A percentile compares a stretch with the other conserved stretches of the same genome.
phyloP scores from a whole-genome alignment of 73 alveolate genomes.

The Tetrahymena malaccensis region DNA sequence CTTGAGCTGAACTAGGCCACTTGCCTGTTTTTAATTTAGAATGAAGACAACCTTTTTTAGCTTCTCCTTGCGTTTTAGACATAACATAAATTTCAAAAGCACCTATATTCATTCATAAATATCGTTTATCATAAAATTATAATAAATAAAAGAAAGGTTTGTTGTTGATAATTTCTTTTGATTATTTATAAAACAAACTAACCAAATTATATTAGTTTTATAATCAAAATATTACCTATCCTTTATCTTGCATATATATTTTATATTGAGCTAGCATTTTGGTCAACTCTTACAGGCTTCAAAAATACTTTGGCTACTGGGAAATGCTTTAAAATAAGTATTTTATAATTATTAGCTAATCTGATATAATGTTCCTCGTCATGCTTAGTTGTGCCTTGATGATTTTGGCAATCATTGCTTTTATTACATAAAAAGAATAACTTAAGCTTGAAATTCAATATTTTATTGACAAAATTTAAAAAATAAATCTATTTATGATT shows the following conservation, averaged over 20 bases:
- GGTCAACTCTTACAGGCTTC: neutral
- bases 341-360: neutral
- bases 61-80: neutral
- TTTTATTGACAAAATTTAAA: neutral
- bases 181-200: neutral
- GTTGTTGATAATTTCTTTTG: neutral
- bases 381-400: neutral
- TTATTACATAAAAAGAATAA: neutral
- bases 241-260: neutral
- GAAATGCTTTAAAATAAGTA: neutral
- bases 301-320: neutral
- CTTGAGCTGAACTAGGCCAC: neutral
- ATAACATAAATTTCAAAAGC: neutral
- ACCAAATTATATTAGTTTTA: neutral
- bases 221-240: neutral
- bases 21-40: neutral
- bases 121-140: too few species aligned
- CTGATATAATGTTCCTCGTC: neutral
- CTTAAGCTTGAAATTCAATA: neutral
- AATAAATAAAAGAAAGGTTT: too few species aligned
- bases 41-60: neutral
- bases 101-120: neutral
- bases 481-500: neutral
- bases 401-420: neutral
- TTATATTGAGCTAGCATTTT: neutral